These are phyloP conservation scores for Fusarium redolens DNA, from an alignment of 2,329 filamentous ascomycete species.

Conservation along the genomic window DNA sequence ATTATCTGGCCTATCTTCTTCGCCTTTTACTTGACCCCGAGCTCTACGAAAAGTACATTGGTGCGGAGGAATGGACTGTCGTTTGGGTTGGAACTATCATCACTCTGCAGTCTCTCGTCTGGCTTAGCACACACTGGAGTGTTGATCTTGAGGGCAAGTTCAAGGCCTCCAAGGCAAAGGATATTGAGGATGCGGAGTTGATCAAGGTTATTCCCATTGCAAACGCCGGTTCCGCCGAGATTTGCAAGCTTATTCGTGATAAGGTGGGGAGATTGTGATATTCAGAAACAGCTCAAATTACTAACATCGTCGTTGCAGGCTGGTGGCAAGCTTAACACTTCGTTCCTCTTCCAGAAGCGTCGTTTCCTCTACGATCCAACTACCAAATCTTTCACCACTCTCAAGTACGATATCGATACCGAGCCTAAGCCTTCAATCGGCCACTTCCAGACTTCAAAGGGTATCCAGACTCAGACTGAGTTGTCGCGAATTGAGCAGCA, in stretches of 20 bases:
- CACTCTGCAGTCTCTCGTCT: conserved; percentile 87
- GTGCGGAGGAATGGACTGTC: conserved; percentile 97
- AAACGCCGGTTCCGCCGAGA: conserved; percentile 90
- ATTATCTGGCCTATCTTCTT: conserved; percentile 94
- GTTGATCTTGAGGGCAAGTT: conserved; percentile 86
- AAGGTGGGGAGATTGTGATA: conserved; percentile 58
- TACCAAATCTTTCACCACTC: conserved; percentile 80
- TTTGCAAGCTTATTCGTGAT: conserved; percentile 83
- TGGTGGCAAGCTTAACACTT: conserved; percentile 79
- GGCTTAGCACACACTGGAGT: conserved; percentile 98
- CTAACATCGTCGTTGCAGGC: conserved; percentile 55
- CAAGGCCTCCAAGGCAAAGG: conserved; percentile 77
- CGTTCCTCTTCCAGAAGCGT: conserved; percentile 98
- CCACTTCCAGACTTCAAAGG: conserved; percentile 82
- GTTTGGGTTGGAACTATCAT: conserved; percentile 91
- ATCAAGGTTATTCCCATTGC: conserved; percentile 93
- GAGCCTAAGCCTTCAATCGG: conserved; percentile 85
- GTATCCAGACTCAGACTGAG: conserved; percentile 79
- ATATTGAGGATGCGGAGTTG: conserved; percentile 78
- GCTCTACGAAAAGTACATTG: conserved; percentile 90
- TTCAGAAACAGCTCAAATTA: conserved; percentile 8
- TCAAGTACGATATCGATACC: conserved; percentile 84
- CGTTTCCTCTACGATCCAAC: conserved; percentile 86
- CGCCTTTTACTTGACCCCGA: conserved; percentile 84
- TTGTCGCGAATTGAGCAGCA: conserved; percentile 85